Base-by-base conservation (phyloP, 2,329 filamentous ascomycete genomes). In the Aureobasidium sp. region DNA sequence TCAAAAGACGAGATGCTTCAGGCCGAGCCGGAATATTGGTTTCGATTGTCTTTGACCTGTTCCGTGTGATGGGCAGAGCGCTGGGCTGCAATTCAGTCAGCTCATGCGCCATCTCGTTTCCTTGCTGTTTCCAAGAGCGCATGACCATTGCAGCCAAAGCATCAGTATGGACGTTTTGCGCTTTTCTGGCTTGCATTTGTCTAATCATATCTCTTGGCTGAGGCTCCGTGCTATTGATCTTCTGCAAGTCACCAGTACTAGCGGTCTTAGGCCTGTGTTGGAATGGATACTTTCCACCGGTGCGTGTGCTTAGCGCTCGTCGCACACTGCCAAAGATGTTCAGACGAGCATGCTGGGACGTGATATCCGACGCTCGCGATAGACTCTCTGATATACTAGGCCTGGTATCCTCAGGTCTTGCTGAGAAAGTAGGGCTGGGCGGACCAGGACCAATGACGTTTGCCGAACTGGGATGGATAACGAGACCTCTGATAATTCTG, bases 401-500 rank as follows among this genome's bases (percentile, higher is more conserved):
- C 12, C 45, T 34, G 20, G 25, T 25, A n/a, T 60, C 57, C 8
- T 49, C 57, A 17, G 45, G 45, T 34, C 27, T 58, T 1, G 29
- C 17, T 7, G 25, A 36, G 29, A 64, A 52, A 17, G 62, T 67
- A 0, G 83, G 84, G 0, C 82, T 86, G 56, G 84, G 78, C 48
- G 70, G 71, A 27, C 70, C 65, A 37, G 68, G 64, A 11, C 68
- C 77, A 47, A 92, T 86, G 44, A 97, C 88, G 71, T 89, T 91
- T 0, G 92, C 86, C 64, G 94, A 89, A 0, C 84, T 85, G 1
- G 93, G 94, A 17, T 91, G 90, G 64, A 95, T 84, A 6, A 96
- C 72, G 63, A 91, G 90, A 15, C 94, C 94, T 56, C 93, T 85
- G 22, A 97, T 92, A 41, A 99, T 83, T 66, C 89, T 93, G 11